Base-by-base conservation (phyloP, 2,329 filamentous ascomycete genomes). In the Botrytis cinerea region DNA sequence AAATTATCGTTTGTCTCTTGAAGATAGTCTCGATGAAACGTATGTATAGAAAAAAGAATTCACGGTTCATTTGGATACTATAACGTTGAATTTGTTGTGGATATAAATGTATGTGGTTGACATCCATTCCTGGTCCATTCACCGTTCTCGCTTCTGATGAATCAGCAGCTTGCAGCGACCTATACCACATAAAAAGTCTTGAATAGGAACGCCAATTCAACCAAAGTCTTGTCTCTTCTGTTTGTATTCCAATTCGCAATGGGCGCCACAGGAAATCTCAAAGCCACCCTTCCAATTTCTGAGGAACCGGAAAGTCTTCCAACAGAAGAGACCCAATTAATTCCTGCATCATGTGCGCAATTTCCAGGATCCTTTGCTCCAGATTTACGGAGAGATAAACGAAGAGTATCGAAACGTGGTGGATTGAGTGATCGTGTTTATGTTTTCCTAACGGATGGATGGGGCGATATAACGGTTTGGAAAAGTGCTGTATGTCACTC, bases 351-450 rank as follows among this genome's bases (percentile, higher is more conserved):
- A 28, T 71, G 73, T 28, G 73, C 76, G 20, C 73, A 76, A 22
- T 78, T 77, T 43, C 76, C 75, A 2, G 77, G 75, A 32, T 77
- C 76, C 1, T 78, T 78, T 46, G 75, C 74, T 14, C 63, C 74
- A 10, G 72, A 76, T 71, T 67, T 75, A 18, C 63, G 76, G 35
- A 28, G 70, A 38, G 76, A 77, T 51, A 63, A 64, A 32, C 69
- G 73, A 38, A 73, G 62, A 64, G 62, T 61, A 59, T n/a, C 71
- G 2, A 46, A 69, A 67, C 51, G 43, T 46, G 63, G 46, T 32
- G 70, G 38, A 59, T 74, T 71, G 71, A 40, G 68, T 70, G 32
- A 59, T 48, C 68, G 68, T 1, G 3, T 73, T 32, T 51, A 43
- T 22, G 28, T 32, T 4, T 77, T 74, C 64, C 69, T 76, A 20